phyloP scores from a whole-genome alignment of 805 yeast species.

The Yarrowia sp. region DNA sequence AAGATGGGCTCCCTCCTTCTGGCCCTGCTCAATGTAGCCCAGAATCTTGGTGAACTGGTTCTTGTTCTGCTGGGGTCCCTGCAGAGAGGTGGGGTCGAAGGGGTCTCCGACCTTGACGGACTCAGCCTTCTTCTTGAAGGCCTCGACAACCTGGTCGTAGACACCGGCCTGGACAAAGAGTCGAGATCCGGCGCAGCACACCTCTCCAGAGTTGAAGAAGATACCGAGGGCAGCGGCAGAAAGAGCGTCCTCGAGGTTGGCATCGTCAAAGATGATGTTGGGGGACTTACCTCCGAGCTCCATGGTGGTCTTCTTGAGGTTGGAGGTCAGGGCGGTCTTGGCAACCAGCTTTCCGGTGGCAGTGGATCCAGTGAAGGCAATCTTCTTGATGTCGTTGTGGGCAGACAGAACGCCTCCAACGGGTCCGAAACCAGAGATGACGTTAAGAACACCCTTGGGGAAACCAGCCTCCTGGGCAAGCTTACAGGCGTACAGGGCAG shows the following conservation, averaged over 20 bases:
- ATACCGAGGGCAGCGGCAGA: constrained; percentile 73
- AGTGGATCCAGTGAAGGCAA: constrained; percentile 94
- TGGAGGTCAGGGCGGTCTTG: constrained; percentile 65
- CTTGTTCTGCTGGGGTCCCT: constrained; percentile 87
- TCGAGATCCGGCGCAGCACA: constrained; percentile 93
- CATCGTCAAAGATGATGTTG: constrained; percentile 81
- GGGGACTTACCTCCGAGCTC: constrained; percentile 98
- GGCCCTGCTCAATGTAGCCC: constrained; percentile 71
- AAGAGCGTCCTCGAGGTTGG: constrained; percentile 73
- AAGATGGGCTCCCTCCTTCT: constrained; percentile 76
- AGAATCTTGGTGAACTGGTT: constrained; percentile 73
- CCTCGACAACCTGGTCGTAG: constrained; percentile 68
- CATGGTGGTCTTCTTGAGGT: constrained; percentile 82
- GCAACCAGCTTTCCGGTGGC: constrained; percentile 79
- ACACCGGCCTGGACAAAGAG: constrained; percentile 79
- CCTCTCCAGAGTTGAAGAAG: constrained; percentile 92
- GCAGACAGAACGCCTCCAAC: constrained; percentile 63
- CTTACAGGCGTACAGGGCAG: constrained; percentile 59
- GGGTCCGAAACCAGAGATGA: constrained; percentile 66
- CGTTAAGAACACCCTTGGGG: constrained; percentile 74
- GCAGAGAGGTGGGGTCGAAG: constrained; percentile 67
- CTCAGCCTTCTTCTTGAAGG: constrained; percentile 54
- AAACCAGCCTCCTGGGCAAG: constrained; percentile 64
- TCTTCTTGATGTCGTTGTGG: constrained; percentile 70
- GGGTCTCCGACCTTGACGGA: constrained; percentile 68